Evolutionary conservation across 2,329 filamentous ascomycete genomes (phyloP).

Genomic region (Paraphaeosphaeria sporulosa): DNA sequence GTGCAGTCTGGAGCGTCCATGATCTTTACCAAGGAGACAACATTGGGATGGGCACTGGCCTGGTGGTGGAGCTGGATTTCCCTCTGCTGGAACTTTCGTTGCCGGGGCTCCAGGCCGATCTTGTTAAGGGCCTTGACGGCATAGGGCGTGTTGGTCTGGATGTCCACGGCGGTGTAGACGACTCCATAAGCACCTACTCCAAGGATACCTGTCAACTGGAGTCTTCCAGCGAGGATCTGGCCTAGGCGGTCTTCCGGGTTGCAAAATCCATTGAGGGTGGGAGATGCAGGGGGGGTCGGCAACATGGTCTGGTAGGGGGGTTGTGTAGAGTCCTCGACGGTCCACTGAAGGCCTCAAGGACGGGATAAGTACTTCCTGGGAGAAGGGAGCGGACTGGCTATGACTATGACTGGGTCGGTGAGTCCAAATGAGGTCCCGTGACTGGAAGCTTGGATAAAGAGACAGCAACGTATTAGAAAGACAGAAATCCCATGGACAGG

Average conservation of each 20-base stretch:
- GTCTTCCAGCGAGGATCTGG: constrained; percentile 79
- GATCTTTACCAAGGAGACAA: constrained; percentile 93
- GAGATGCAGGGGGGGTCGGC: constrained; percentile 60
- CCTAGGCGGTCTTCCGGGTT: constrained; percentile 85
- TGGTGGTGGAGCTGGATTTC: constrained; percentile 92
- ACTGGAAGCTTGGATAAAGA: constrained; percentile 15
- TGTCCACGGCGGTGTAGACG: constrained; percentile 88
- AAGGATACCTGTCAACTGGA: constrained; percentile 84
- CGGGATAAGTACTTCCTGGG: constrained; percentile 32
- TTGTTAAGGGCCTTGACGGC: constrained; percentile 98
- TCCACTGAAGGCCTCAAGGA: constrained; percentile 53
- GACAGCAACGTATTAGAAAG: constrained; percentile 28
- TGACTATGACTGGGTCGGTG: constrained; percentile 16
- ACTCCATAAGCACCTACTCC: constrained; percentile 96
- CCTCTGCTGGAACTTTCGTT: constrained; percentile 87
- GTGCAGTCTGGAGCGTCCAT: constrained; percentile 91
- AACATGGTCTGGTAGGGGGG: constrained; percentile 51
- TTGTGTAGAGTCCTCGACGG: constrained; percentile 44
- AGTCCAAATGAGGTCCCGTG: constrained; percentile 17
- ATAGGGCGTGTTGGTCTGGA: constrained; percentile 81
- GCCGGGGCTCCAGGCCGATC: constrained; percentile 84
- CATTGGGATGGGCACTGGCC: constrained; percentile 88
- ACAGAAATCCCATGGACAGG: constrained; percentile 21
- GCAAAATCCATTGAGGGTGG: constrained; percentile 53
- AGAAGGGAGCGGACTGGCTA: constrained; percentile 9